Percentiles rank a stretch among this genome's conserved stretches.
These are phyloP conservation scores for Penicillium macrosclerotiorum DNA, from an alignment of 495 filamentous ascomycete species.

Conservation along the genomic window DNA sequence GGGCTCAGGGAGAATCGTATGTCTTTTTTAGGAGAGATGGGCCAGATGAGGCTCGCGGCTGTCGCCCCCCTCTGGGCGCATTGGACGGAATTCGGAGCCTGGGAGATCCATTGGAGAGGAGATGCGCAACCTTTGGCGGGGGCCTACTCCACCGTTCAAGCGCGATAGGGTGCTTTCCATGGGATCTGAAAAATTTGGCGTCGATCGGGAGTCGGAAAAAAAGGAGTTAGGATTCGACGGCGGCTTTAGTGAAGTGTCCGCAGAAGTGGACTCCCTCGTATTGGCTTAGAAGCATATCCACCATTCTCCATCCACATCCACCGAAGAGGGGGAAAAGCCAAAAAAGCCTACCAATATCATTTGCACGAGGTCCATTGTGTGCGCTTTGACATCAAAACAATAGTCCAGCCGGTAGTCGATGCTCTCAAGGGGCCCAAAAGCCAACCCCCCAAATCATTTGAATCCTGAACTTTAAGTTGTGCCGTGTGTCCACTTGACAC, in stretches of 20 bases:
- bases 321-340: too few species aligned
- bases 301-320: neutral
- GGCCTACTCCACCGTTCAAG: constrained; percentile 10
- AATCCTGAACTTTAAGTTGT: too few species aligned
- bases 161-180: neutral
- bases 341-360: too few species aligned
- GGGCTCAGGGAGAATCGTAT: neutral
- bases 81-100: too few species aligned
- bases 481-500: too few species aligned
- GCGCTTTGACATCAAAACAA: neutral
- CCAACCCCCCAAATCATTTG: too few species aligned
- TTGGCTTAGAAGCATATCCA: neutral
- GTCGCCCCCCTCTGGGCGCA: too few species aligned
- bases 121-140: too few species aligned
- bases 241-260: neutral
- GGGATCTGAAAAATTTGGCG: constrained; percentile 7
- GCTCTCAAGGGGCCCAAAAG: neutral
- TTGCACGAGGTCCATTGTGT: too few species aligned
- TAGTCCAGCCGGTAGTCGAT: neutral
- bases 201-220: constrained; percentile 5
- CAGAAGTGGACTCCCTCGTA: too few species aligned
- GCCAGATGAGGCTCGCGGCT: constrained; percentile 1
- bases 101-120: too few species aligned
- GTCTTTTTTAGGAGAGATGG: constrained; percentile 1
- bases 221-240: constrained; percentile 7